Base-by-base conservation (phyloP, 1,284 basidiomycete species). In the Ustilago tritici region DNA sequence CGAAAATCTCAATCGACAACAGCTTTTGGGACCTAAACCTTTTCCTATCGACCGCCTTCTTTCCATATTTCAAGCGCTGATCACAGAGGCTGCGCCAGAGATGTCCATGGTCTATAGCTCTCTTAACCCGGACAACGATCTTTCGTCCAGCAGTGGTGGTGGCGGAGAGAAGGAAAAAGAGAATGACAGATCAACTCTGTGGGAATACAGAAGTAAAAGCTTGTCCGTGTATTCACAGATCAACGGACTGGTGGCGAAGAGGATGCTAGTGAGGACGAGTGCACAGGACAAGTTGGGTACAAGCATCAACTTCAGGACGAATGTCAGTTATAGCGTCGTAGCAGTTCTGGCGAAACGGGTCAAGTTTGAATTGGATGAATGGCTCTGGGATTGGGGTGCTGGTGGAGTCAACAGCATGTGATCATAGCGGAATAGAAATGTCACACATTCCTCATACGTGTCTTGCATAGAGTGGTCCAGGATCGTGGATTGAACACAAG, bases 21-120 rank as follows among this genome's bases (percentile, higher is more conserved):
- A 92, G 28, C 89, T 95, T 6, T 87, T 93, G 5, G 95, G 95
- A 0, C 95, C 95, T 0, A 89, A 90, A 54, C 86, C 92, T 0
- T 96, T 96, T 84, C 90, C 93, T 0, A 87, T 96, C 1, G 95
- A 97, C 83, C 88, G 95, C 23, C 87, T 97, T 58, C 84, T 95
- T 1, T 93, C 94, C 0, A 92, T 97, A 62, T 89, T 95, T 8
- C 93, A 93, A 2, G 90, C 92, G 0, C 87, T 98, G 9, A 87
- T 95, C 41, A 92, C 93, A 65, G 94, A 96, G 84, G 91, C 95
- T 74, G 93, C 92, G 70, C 88, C 88, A 0, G 90, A 76, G 49
- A 76, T 71, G 68, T 67, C 68, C 11, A 61, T 76, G 91, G 38
- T 69, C 57, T 72, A 73, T 47, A 59, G 63, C 1, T 66, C 62